These are phyloP conservation scores for Effrenium voratum DNA, from an alignment of 73 alveolate species.

Conservation along the genomic window DNA sequence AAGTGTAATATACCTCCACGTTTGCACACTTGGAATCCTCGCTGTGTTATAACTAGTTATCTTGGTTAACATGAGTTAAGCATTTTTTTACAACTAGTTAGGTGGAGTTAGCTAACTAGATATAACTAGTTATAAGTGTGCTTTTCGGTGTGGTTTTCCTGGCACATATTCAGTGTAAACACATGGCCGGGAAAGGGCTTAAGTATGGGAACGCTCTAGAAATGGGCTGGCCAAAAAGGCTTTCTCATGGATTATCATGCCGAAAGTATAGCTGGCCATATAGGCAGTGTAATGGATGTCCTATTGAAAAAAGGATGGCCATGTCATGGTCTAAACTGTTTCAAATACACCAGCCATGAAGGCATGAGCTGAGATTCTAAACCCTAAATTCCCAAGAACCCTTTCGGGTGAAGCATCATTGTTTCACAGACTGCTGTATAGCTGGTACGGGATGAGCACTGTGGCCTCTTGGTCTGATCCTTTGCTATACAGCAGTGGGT, in stretches of 20 bases:
- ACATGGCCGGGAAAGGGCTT: neutral
- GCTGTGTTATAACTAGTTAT: too few species aligned
- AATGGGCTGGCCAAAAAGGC: neutral
- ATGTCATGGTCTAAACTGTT: too few species aligned
- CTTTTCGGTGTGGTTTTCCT: neutral
- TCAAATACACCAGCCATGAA: neutral
- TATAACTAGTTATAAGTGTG: neutral
- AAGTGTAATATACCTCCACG: too few species aligned
- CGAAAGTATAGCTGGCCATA: neutral
- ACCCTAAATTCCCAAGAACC: neutral
- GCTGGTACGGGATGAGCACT: slow-evolving; percentile 29
- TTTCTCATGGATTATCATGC: neutral
- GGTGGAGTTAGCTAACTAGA: neutral
- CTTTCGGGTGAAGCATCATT: neutral
- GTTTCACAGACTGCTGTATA: neutral
- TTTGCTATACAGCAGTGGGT: neutral
- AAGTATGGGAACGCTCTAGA: neutral
- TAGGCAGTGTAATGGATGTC: neutral
- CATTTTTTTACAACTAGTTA: too few species aligned
- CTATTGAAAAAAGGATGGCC: neutral
- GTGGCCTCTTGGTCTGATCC: neutral
- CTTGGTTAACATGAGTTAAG: too few species aligned
- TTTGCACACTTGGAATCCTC: too few species aligned
- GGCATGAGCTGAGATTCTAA: neutral
- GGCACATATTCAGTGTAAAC: neutral